Percentiles rank a stretch among this genome's conserved stretches.
phyloP scores from a whole-genome alignment of 768 basidiomycete species.

The Cubamyces lactineus region DNA sequence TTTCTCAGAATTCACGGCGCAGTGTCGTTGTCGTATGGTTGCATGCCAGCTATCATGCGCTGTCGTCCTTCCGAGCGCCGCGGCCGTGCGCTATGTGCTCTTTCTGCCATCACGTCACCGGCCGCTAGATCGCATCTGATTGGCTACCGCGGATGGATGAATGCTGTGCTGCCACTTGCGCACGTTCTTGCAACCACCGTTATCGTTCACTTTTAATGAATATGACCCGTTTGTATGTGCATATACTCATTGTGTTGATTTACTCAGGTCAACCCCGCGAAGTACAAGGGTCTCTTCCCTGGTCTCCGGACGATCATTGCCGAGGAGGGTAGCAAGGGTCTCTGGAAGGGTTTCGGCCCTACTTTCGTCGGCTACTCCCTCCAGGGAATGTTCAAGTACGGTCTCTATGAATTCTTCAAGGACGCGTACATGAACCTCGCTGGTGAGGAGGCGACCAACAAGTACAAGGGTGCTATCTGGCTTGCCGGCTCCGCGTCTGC shows the following conservation, averaged over 20 bases:
- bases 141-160: too few relatives aligned
- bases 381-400: conserved; percentile 98
- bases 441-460: conserved; percentile 76
- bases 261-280: conserved; percentile 69
- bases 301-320: conserved; percentile 67
- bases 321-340: conserved; percentile 82
- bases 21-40: too few relatives aligned
- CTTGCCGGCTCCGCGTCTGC: conserved; percentile 92
- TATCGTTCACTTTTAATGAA: too few relatives aligned
- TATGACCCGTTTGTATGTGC: not conserved
- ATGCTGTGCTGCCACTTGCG: too few relatives aligned
- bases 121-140: too few relatives aligned
- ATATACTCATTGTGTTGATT: not conserved
- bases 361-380: conserved; percentile 93
- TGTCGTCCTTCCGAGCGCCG: too few relatives aligned
- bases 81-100: too few relatives aligned
- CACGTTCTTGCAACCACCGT: too few relatives aligned
- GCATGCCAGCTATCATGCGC: too few relatives aligned
- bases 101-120: too few relatives aligned
- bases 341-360: conserved; percentile 95
- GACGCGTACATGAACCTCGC: conserved; percentile 88
- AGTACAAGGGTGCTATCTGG: conserved; percentile 92
- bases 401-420: conserved; percentile 97
- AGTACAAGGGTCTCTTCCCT: conserved; percentile 70
- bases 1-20: too few relatives aligned